phyloP scores from a whole-genome alignment of 176 grass and related monocot species.

The Dactylis glomerata region DNA sequence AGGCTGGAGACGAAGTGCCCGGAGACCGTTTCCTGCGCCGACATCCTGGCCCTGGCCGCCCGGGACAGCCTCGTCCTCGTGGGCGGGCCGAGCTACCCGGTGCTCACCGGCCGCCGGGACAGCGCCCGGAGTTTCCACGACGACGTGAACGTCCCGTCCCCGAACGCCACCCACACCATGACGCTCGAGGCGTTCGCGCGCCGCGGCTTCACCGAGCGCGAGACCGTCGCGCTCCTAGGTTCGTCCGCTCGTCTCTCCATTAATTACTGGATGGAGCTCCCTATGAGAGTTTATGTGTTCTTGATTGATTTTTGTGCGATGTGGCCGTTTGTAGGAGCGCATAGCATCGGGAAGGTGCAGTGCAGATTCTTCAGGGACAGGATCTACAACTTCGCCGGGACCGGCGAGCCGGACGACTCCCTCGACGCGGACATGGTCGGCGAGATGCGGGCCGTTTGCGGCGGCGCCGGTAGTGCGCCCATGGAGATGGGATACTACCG shows the following conservation, averaged over 20 bases:
- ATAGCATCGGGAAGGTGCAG: conserved; percentile 63
- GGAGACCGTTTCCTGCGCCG: conserved; percentile 51
- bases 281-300: background rate
- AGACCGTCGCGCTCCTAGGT: conserved; percentile 57
- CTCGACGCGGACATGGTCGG: conserved; percentile 49
- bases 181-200: conserved; percentile 46
- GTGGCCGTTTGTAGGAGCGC: conserved; percentile 33
- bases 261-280: background rate
- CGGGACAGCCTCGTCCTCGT: conserved; percentile 51
- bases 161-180: conserved; percentile 47
- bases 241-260: background rate
- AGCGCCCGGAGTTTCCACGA: conserved; percentile 27
- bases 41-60: conserved; percentile 45
- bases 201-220: conserved; percentile 54
- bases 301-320: background rate
- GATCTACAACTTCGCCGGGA: conserved; percentile 48
- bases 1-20: conserved; percentile 43
- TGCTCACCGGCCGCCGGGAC: conserved; percentile 53
- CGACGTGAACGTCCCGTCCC: conserved; percentile 31
- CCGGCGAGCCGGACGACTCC: conserved; percentile 34
- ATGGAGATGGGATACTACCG: conserved; percentile 54
- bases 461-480: background rate
- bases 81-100: conserved; percentile 38
- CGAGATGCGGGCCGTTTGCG: conserved; percentile 52
- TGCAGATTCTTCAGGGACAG: conserved; percentile 55